These are phyloP conservation scores for Phytopythium cucurbitacearum DNA, from an alignment of 352 stramenopile genomes.

Conservation along the genomic window DNA sequence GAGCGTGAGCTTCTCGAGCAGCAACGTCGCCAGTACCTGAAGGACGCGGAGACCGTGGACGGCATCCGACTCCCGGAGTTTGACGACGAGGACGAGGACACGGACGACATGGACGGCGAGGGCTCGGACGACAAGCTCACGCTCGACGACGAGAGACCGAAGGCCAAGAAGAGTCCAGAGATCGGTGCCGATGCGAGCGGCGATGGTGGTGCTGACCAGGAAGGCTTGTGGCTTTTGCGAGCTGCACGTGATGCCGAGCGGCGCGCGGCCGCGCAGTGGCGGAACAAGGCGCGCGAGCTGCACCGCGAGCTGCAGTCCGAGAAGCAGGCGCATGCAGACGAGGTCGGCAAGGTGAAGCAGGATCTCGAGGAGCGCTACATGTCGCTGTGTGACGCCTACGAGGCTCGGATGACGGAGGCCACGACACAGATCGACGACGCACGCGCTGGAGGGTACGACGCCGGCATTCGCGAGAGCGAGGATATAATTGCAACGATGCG, in stretches of 20 bases:
- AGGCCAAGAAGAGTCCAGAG: conserved; percentile 13
- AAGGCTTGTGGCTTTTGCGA: conserved; percentile 35
- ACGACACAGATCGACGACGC: conserved; percentile 81
- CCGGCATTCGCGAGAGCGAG: conserved; percentile 75
- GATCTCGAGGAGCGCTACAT: conserved; percentile 61
- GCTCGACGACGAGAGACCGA: conserved; percentile 13
- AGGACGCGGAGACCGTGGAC: conserved; percentile 22
- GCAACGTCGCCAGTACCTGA: conserved; percentile 13
- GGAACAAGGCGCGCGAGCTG: conserved; percentile 62
- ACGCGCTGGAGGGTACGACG: conserved; percentile 57
- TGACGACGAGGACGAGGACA: conserved; percentile 33
- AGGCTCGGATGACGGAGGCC: conserved; percentile 61
- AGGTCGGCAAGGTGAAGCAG: conserved; percentile 33
- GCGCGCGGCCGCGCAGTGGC: conserved; percentile 52
- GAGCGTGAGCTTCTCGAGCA: conserved; percentile 26
- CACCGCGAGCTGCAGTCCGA: conserved; percentile 47
- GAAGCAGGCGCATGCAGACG: conserved; percentile 39
- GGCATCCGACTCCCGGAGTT: conserved; percentile 24
- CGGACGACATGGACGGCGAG: conserved; percentile 24
- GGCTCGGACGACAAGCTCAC: conserved; percentile 6
- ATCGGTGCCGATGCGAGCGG: conserved; percentile 12
- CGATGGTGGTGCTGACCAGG: conserved; percentile 23
- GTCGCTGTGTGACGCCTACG: conserved; percentile 63
- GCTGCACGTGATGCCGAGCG: conserved; percentile 33
- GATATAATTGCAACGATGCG: conserved; percentile 58